These are phyloP conservation scores for Seiridium cupressi DNA, from an alignment of 2,329 filamentous ascomycete genomes.

Conservation along the genomic window DNA sequence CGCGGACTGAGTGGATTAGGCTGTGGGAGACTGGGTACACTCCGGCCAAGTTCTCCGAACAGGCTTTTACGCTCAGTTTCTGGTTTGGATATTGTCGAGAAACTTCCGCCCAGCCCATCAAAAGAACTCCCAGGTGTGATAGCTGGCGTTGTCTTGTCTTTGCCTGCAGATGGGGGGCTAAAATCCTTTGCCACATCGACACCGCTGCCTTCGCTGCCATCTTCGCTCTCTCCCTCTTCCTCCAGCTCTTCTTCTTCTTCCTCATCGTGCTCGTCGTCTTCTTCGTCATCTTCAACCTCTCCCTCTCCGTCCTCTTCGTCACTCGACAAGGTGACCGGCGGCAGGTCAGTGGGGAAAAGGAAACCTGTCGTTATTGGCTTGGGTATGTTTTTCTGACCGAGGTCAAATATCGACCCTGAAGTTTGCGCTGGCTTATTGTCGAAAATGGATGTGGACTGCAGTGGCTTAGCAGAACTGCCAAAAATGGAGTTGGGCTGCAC, in stretches of 20 bases:
- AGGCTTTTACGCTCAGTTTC: slow-evolving; percentile 43
- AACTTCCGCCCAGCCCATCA: slow-evolving; percentile 44
- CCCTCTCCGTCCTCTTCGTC: slow-evolving; percentile 37
- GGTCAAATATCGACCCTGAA: background rate
- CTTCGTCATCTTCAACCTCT: slow-evolving; percentile 37
- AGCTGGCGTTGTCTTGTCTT: slow-evolving; percentile 43
- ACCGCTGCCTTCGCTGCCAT: slow-evolving; percentile 54
- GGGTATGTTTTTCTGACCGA: background rate
- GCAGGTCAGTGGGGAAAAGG: slow-evolving; percentile 27
- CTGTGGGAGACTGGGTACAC: slow-evolving; percentile 53
- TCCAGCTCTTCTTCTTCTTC: slow-evolving; percentile 42
- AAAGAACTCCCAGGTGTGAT: slow-evolving; percentile 61
- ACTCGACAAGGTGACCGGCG: slow-evolving; percentile 31
- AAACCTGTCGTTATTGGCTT: slow-evolving; percentile 18
- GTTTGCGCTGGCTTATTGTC: slow-evolving; percentile 7
- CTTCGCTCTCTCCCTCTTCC: slow-evolving; percentile 47
- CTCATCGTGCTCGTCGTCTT: slow-evolving; percentile 37
- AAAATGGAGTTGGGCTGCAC: background rate
- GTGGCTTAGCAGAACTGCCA: background rate
- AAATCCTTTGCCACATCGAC: slow-evolving; percentile 65
- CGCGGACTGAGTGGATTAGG: slow-evolving; percentile 59
- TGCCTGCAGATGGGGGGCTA: slow-evolving; percentile 47
- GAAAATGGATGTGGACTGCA: slow-evolving; percentile 11
- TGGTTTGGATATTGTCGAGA: slow-evolving; percentile 44
- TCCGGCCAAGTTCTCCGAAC: slow-evolving; percentile 54